These are phyloP conservation scores for Canavalia ensiformis DNA, from an alignment of 306 rosid species.

Conservation along the genomic window DNA sequence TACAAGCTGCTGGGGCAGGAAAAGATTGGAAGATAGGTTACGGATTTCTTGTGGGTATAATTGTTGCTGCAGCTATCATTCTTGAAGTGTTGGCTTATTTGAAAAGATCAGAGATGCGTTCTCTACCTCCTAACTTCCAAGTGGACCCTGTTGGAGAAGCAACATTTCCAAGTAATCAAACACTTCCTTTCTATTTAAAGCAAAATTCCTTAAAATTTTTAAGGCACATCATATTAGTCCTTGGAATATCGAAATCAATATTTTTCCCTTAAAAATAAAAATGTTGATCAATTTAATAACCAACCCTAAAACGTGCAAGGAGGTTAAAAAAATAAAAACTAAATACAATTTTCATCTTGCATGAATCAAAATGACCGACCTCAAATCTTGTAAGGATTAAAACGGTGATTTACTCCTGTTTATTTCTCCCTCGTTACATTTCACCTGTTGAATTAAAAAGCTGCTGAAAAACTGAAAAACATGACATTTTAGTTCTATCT, in stretches of 20 bases:
- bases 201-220: no score
- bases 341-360: no score
- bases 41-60: neutral
- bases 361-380: no score
- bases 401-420: neutral
- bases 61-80: conserved; percentile 17
- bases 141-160: conserved; percentile 13
- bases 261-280: no score
- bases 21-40: conserved; percentile 37
- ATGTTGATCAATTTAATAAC: no score
- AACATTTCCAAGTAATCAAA: conserved; percentile 21
- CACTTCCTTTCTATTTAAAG: neutral
- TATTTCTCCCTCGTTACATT: neutral
- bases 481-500: neutral
- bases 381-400: no score
- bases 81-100: conserved; percentile 31
- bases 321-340: no score
- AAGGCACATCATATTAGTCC: no score
- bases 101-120: conserved; percentile 24
- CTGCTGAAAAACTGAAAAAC: neutral
- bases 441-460: neutral
- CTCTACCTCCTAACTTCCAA: conserved; percentile 24
- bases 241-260: no score
- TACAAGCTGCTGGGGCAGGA: conserved; percentile 32
- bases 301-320: no score